phyloP scores from a whole-genome alignment of 371 early-diverging fungal species.

The Mucor velutinosus region DNA sequence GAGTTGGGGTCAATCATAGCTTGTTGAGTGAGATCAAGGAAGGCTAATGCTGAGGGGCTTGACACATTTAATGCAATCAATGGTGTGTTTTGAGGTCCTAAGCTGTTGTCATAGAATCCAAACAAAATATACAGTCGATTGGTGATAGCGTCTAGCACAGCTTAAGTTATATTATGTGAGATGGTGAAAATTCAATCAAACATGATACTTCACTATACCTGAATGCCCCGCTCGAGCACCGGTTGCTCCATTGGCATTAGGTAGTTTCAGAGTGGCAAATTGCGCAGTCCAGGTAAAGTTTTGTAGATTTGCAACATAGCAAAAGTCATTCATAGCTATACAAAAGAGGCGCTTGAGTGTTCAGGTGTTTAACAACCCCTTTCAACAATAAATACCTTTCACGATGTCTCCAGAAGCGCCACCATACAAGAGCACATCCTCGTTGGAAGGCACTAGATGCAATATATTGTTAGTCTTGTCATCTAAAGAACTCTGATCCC shows the following conservation, averaged over 20 bases:
- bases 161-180: background rate
- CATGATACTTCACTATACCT: background rate
- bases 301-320: background rate
- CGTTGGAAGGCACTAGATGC: background rate
- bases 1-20: background rate
- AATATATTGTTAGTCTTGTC: background rate
- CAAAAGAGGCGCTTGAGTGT: background rate
- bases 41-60: background rate
- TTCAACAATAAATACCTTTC: background rate
- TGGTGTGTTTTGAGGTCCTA: background rate
- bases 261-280: background rate
- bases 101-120: background rate
- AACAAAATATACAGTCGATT: background rate
- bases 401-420: background rate
- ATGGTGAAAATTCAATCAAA: background rate
- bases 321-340: background rate
- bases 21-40: background rate
- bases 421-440: background rate
- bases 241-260: background rate
- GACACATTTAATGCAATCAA: background rate
- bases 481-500: background rate
- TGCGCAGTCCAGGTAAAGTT: background rate
- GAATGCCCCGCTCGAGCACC: background rate
- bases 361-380: background rate
- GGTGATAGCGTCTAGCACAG: background rate